Percentiles rank a stretch among this genome's conserved stretches.
Evolutionary conservation across 345 rosid species (phyloP).

Genomic region (Melaleuca alternifolia): DNA sequence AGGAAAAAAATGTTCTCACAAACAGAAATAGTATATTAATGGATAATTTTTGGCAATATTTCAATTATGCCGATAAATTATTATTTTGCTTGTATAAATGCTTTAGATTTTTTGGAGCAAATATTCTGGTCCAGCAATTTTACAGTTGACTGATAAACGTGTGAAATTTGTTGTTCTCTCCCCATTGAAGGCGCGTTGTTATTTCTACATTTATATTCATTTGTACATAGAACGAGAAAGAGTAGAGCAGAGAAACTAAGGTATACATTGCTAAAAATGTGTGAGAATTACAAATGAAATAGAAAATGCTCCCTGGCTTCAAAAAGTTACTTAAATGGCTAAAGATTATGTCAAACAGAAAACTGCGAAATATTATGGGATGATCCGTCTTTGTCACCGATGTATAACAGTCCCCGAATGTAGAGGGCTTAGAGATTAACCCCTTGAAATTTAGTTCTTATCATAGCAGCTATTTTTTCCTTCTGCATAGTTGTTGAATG

Average conservation of each 20-base stretch:
- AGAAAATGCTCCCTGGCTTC: not conserved
- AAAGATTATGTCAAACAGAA: not conserved
- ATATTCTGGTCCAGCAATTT: not conserved
- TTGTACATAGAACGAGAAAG: not conserved
- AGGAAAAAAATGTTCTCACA: not conserved
- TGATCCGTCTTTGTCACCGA: not conserved
- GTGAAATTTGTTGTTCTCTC: not conserved
- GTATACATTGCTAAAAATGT: not conserved
- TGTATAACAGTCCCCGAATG: not conserved
- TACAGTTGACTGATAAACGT: not conserved
- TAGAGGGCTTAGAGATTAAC: fast-evolving
- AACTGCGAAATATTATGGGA: not conserved
- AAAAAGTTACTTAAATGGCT: not conserved
- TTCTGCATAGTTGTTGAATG: not conserved
- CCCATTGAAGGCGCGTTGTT: not conserved
- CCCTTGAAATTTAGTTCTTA: not conserved
- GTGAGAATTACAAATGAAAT: not conserved
- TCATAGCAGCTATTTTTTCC: not conserved
- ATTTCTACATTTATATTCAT: not conserved
- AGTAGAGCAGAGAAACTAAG: not conserved
- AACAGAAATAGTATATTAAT: not conserved
- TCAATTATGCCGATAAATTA: not conserved
- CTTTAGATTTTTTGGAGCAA: not conserved
- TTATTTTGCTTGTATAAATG: not conserved
- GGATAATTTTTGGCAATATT: not conserved